Evolutionary conservation across 805 yeast species (phyloP).

Genomic region (Lipomyces sp.): DNA sequence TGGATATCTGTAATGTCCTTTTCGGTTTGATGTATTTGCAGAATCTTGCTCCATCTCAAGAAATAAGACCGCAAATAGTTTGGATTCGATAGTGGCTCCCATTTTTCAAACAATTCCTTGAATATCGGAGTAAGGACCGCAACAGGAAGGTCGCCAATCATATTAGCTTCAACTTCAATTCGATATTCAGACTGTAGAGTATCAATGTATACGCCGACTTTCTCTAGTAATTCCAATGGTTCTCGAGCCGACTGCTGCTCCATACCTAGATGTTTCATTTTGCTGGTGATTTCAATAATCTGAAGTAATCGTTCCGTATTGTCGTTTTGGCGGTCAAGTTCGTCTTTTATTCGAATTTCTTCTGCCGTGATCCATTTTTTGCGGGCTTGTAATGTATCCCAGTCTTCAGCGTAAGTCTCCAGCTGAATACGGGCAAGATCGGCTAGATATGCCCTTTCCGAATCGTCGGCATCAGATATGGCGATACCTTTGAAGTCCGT

Average conservation of each 20-base stretch:
- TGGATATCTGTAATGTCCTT: background rate
- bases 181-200: slow-evolving; percentile 28
- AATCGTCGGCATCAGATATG: slow-evolving; percentile 5
- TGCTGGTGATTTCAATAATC: slow-evolving; percentile 5
- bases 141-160: slow-evolving; percentile 34
- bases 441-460: slow-evolving; percentile 11
- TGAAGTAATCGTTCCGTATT: slow-evolving; percentile 18
- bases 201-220: slow-evolving; percentile 36
- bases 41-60: slow-evolving; percentile 33
- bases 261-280: background rate
- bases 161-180: slow-evolving; percentile 19
- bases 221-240: slow-evolving; percentile 32
- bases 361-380: slow-evolving; percentile 15
- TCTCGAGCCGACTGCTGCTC: background rate
- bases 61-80: slow-evolving; percentile 37
- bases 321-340: slow-evolving; percentile 18
- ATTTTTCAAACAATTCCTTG: slow-evolving; percentile 32
- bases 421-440: slow-evolving; percentile 25
- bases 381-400: slow-evolving; percentile 27
- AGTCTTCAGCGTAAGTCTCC: slow-evolving; percentile 27
- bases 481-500: slow-evolving; percentile 2
- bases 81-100: slow-evolving; percentile 43
- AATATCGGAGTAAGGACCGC: slow-evolving; percentile 28
- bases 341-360: slow-evolving; percentile 8
- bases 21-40: slow-evolving; percentile 9